A percentile compares a stretch with the other conserved stretches of the same genome.
phyloP scores from a whole-genome alignment of 1,284 basidiomycete genomes.

The Earliella scabrosa region DNA sequence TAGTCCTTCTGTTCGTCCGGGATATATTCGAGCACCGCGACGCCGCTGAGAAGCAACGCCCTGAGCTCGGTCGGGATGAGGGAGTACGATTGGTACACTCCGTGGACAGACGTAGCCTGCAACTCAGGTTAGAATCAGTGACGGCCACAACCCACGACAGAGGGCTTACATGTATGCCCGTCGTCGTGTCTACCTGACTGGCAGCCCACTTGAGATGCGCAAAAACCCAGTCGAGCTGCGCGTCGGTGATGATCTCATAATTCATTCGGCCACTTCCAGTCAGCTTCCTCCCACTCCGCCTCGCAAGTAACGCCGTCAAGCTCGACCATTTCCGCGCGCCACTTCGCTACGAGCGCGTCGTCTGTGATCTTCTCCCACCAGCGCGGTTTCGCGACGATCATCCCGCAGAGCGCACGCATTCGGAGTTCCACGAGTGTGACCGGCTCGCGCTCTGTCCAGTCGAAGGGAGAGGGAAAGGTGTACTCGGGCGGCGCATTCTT shows the following conservation, averaged over 20 bases:
- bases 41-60: neutral
- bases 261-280: neutral
- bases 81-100: constrained; percentile 42
- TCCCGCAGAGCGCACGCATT: neutral
- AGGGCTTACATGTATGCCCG: constrained; percentile 38
- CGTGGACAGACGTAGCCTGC: constrained; percentile 41
- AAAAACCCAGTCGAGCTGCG: constrained; percentile 32
- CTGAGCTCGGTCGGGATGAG: constrained; percentile 3
- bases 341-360: neutral
- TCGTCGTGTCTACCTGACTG: constrained; percentile 41
- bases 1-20: constrained; percentile 17
- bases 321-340: neutral
- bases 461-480: too few species aligned
- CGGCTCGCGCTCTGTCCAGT: neutral
- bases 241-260: neutral
- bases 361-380: neutral
- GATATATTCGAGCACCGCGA: constrained; percentile 4
- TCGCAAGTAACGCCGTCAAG: neutral
- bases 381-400: neutral
- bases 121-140: too few species aligned
- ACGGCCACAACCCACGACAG: too few species aligned
- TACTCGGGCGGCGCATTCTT: too few species aligned
- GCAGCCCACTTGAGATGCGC: constrained; percentile 52
- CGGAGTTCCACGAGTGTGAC: neutral
- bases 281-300: neutral